Percentiles rank a stretch among this genome's conserved stretches.
Evolutionary conservation across 73 alveolate species (phyloP).

Genomic region (Paramecium biaurelia): DNA sequence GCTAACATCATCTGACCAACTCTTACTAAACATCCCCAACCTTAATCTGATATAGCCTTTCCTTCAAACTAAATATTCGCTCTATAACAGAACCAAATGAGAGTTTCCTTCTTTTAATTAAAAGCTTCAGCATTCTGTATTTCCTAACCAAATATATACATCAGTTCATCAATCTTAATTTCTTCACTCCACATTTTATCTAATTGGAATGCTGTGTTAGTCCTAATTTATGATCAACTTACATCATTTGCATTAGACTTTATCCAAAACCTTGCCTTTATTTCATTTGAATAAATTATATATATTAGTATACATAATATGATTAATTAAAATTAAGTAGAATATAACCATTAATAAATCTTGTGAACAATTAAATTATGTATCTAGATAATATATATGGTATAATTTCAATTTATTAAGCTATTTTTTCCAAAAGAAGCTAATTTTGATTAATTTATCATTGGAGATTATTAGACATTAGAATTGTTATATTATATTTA

Average conservation of each 20-base stretch:
- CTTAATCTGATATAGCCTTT: constrained; percentile 39
- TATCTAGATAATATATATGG: not conserved
- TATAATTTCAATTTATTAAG: not conserved
- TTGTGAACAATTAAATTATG: not conserved
- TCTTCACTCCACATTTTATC: constrained; percentile 13
- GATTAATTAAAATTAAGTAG: not conserved
- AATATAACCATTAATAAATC: not conserved
- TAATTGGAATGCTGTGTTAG: constrained; percentile 14
- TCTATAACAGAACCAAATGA: constrained; percentile 28
- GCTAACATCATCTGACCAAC: constrained; percentile 41
- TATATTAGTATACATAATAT: not conserved
- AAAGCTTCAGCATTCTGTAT: not conserved
- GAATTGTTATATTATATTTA: not conserved
- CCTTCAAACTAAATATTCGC: not conserved
- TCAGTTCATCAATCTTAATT: not conserved
- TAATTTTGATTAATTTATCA: not conserved
- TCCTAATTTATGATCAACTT: constrained; percentile 2
- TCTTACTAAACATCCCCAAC: constrained; percentile 43
- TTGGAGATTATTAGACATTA: not conserved
- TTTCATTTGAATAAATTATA: not conserved
- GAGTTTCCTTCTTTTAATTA: not conserved
- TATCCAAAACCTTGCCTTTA: not conserved
- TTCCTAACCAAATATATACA: constrained; percentile 21
- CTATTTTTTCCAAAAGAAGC: constrained; percentile 5
- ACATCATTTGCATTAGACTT: constrained; percentile 17